Evolutionary conservation across 805 yeast species (phyloP).

Genomic region (Myxozyma vanderwaltii): DNA sequence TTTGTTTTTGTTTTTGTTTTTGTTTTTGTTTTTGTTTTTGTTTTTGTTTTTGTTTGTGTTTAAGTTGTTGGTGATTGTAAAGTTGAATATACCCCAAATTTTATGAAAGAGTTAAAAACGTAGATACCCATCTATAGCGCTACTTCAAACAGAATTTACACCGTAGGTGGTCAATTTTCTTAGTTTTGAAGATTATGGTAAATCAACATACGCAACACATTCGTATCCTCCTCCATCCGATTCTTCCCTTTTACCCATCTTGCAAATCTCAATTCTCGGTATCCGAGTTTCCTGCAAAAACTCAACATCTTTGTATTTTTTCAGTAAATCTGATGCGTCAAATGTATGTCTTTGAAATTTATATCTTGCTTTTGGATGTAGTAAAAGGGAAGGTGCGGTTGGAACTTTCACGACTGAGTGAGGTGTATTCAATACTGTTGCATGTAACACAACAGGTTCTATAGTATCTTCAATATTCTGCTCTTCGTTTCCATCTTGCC

Average conservation of each 20-base stretch:
- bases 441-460: conserved; percentile 20
- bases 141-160: too few species aligned
- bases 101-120: not conserved
- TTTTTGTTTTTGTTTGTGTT: not conserved
- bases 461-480: not conserved
- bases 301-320: conserved; percentile 1
- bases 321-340: conserved; percentile 17
- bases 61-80: not conserved
- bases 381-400: not conserved
- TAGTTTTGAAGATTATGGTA: conserved; percentile 1
- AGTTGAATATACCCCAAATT: conserved; percentile 3
- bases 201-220: conserved; percentile 13
- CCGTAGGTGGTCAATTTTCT: too few species aligned
- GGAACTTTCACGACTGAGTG: not conserved
- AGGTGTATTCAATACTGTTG: conserved; percentile 20
- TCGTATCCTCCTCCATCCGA: conserved; percentile 26
- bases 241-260: conserved; percentile 21
- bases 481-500: not conserved
- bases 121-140: too few species aligned
- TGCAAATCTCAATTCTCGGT: conserved; percentile 18
- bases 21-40: too few species aligned
- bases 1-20: too few species aligned
- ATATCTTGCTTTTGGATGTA: not conserved
- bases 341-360: conserved; percentile 11
- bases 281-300: conserved; percentile 10